A percentile compares a stretch with the other conserved stretches of the same genome.
These are phyloP conservation scores for Selaginella moellendorffii DNA, from an alignment of 75 land plant genomes.

Conservation along the genomic window DNA sequence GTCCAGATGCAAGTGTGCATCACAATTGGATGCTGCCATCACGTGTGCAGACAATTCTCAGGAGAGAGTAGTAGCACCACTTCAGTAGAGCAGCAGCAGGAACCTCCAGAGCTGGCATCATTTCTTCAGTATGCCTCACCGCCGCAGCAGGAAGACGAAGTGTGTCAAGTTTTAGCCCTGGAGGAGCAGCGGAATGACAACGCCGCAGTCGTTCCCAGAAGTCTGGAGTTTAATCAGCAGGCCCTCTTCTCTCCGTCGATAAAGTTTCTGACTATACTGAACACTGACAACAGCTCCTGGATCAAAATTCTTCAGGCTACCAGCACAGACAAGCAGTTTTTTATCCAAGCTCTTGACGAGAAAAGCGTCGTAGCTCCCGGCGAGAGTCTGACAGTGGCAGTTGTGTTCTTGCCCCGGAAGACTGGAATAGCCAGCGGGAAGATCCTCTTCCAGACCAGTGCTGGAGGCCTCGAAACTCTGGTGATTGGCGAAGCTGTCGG, in stretches of 20 bases:
- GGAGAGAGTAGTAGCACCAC: background rate
- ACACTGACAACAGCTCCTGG: conserved; percentile 33
- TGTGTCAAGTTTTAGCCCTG: no score
- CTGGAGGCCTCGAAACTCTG: conserved; percentile 50
- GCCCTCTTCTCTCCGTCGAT: conserved; percentile 40
- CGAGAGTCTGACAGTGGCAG: conserved; percentile 36
- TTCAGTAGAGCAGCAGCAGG: background rate
- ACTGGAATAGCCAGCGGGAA: conserved; percentile 46
- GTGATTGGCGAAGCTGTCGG: conserved; percentile 44
- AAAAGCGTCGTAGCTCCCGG: conserved; percentile 44
- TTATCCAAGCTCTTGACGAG: conserved; percentile 31
- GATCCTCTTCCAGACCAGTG: conserved; percentile 53
- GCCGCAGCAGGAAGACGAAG: background rate
- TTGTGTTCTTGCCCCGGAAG: conserved; percentile 52
- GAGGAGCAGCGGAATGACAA: background rate
- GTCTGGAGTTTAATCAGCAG: conserved; percentile 48
- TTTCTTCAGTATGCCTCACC: background rate
- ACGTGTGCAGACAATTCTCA: background rate
- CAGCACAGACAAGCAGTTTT: conserved; percentile 57
- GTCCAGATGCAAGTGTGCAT: background rate
- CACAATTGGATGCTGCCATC: background rate
- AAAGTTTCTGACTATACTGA: conserved; percentile 41
- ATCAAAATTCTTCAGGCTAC: conserved; percentile 41
- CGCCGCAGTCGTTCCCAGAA: conserved; percentile 38
- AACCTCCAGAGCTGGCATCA: background rate